phyloP scores from a whole-genome alignment of 768 basidiomycete genomes.

The Lentinula sp. region DNA sequence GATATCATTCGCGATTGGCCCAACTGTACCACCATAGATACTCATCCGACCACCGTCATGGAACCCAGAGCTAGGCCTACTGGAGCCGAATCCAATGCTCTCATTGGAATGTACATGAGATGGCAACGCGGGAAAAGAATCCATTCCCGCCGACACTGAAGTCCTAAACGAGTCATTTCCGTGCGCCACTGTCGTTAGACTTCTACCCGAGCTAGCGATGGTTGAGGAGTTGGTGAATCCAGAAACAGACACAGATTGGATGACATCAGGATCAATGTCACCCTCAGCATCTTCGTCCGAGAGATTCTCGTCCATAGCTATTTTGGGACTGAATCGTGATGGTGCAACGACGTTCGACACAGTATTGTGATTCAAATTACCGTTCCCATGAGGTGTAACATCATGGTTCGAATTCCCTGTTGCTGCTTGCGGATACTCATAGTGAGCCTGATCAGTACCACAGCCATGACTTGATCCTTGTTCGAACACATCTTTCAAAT shows the following conservation, averaged over 20 bases:
- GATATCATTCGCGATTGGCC: background rate
- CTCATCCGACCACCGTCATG: background rate
- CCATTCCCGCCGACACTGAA: background rate
- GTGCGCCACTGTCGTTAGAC: background rate
- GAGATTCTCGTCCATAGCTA: slow-evolving; percentile 2
- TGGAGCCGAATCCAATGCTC: background rate
- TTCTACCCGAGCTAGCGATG: background rate
- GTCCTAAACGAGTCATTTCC: background rate
- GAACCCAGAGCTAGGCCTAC: background rate
- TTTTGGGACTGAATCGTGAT: background rate
- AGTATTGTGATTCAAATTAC: background rate
- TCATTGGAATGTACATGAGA: background rate
- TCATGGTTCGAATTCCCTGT: background rate
- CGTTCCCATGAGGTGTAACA: background rate
- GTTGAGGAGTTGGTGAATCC: background rate
- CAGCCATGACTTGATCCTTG: background rate
- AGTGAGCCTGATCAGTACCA: background rate
- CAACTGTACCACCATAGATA: background rate
- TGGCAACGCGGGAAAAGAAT: background rate
- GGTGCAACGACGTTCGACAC: background rate
- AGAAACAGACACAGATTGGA: background rate
- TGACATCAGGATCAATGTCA: slow-evolving; percentile 6
- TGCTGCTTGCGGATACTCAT: background rate
- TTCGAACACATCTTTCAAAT: background rate
- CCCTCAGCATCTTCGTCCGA: slow-evolving; percentile 7